Evolutionary conservation across 176 grass and related monocot genomes (phyloP).

Genomic region (Zea mays): DNA sequence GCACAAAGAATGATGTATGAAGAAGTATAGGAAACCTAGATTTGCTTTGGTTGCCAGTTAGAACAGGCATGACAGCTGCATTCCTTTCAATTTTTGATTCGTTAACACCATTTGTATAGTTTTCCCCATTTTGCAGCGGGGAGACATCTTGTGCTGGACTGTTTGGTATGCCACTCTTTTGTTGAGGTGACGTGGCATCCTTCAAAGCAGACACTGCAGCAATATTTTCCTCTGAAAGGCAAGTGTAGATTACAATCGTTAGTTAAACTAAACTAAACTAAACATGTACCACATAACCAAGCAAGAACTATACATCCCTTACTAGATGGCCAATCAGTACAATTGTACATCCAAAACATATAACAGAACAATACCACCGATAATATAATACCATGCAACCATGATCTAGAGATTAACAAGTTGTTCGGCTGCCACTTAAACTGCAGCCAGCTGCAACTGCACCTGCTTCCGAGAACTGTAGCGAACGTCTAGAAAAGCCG

Average conservation of each 20-base stretch:
- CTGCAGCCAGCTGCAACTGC: too few species aligned
- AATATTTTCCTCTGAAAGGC: slow-evolving; percentile 54
- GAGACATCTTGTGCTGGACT: slow-evolving; percentile 50
- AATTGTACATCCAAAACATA: neutral
- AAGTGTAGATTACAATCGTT: neutral
- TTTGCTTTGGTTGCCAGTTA: slow-evolving; percentile 69
- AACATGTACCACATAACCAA: slow-evolving; percentile 4
- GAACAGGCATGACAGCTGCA: slow-evolving; percentile 35
- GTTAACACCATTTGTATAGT: slow-evolving; percentile 50
- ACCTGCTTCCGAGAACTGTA: too few species aligned
- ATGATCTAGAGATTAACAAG: neutral
- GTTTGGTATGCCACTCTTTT: slow-evolving; percentile 47
- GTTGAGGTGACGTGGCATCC: slow-evolving; percentile 48
- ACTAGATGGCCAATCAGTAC: neutral
- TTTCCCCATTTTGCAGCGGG: slow-evolving; percentile 66
- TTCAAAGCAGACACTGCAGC: slow-evolving; percentile 42
- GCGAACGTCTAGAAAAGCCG: too few species aligned
- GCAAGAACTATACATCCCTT: neutral
- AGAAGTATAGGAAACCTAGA: slow-evolving; percentile 75
- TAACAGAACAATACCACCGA: neutral
- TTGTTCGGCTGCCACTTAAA: too few species aligned
- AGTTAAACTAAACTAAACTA: neutral
- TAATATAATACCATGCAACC: neutral
- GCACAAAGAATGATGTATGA: slow-evolving; percentile 58
- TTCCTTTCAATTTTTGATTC: slow-evolving; percentile 53